Conservation (phyloP, 2,329 filamentous ascomycete genomes). For the Sclerotinia spermophila region DNA sequence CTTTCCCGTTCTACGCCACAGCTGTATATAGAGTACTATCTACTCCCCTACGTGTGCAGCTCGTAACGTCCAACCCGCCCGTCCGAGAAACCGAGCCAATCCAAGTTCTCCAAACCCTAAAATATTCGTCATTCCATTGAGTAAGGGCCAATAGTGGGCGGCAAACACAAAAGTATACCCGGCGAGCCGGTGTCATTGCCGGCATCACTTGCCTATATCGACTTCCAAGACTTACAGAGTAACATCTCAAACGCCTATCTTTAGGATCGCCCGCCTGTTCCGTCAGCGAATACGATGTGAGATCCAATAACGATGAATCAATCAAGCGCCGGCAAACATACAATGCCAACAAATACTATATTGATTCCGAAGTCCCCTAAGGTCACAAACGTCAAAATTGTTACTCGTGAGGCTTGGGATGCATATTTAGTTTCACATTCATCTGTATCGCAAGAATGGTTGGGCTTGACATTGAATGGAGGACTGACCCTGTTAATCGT, state of each 20-base stretch:
- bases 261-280: background rate
- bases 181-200: background rate
- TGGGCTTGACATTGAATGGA: background rate
- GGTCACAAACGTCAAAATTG: background rate
- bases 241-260: background rate
- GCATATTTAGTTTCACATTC: background rate
- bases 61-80: background rate
- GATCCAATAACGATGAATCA: background rate
- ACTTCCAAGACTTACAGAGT: background rate
- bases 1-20: background rate
- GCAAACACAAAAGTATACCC: background rate
- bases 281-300: background rate
- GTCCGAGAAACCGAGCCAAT: too few species aligned
- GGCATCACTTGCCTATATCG: background rate
- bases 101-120: background rate
- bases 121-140: background rate
- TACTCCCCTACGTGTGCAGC: background rate
- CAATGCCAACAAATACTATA: background rate
- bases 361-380: background rate
- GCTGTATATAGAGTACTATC: background rate
- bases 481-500: background rate
- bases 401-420: background rate
- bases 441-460: background rate
- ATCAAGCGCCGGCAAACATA: background rate
- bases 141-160: background rate